phyloP scores from a whole-genome alignment of 371 early-diverging fungal species.

The Fennellomyces sp. region DNA sequence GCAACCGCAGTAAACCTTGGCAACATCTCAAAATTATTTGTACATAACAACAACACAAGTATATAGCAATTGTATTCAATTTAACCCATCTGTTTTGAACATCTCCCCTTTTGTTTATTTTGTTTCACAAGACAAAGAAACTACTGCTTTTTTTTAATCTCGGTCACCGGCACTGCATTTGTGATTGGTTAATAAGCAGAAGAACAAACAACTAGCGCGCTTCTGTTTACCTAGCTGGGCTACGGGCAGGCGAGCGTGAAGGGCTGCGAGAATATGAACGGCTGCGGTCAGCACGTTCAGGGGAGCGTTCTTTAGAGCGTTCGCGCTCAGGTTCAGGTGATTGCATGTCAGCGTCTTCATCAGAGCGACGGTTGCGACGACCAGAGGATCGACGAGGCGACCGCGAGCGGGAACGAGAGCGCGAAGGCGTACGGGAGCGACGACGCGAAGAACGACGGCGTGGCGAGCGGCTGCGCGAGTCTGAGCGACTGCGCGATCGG shows the following conservation, averaged over 20 bases:
- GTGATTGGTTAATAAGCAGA: not conserved
- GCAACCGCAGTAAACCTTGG: too few relatives aligned
- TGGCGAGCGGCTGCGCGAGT: conserved; percentile 42
- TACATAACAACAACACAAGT: not conserved
- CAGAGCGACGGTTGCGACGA: conserved; percentile 35
- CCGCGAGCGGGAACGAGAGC: conserved; percentile 36
- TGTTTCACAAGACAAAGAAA: not conserved
- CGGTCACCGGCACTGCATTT: not conserved
- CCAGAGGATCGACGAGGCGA: conserved; percentile 34
- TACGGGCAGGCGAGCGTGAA: conserved; percentile 48
- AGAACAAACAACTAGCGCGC: not conserved
- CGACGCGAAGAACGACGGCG: conserved; percentile 46
- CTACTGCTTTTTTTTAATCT: not conserved
- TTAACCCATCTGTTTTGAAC: not conserved
- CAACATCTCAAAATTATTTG: too few relatives aligned
- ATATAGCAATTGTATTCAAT: not conserved
- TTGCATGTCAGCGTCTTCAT: not conserved
- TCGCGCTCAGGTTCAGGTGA: not conserved
- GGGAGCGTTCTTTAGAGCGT: not conserved
- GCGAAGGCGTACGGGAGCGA: conserved; percentile 6
- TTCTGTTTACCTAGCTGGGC: conserved; percentile 21
- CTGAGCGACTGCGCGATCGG: conserved; percentile 40
- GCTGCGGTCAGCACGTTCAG: conserved; percentile 10
- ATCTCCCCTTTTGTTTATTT: not conserved
- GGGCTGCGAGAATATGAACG: conserved; percentile 45